These are phyloP conservation scores for Lentinula guzmanii DNA, from an alignment of 768 basidiomycete genomes.

Conservation along the genomic window DNA sequence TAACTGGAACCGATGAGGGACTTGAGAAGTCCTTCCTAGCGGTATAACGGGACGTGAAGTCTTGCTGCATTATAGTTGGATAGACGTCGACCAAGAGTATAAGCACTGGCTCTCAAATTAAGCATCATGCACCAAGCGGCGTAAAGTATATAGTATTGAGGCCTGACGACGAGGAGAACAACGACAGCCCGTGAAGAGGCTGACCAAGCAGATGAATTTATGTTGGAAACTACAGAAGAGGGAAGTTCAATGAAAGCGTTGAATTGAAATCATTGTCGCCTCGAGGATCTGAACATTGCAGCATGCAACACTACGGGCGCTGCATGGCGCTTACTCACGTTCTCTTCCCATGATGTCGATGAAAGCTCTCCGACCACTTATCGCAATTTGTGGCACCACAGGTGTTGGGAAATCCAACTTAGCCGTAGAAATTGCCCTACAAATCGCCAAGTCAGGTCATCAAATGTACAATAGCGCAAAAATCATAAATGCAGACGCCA, in stretches of 20 bases:
- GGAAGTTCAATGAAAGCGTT: background rate
- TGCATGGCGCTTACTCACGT: background rate
- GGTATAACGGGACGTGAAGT: background rate
- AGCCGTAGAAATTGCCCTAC: conserved; percentile 79
- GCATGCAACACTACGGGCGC: background rate
- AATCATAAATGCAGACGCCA: conserved; percentile 93
- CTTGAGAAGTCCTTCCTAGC: background rate
- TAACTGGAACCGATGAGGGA: background rate
- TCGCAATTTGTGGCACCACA: conserved; percentile 90
- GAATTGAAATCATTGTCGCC: background rate
- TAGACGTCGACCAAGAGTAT: background rate
- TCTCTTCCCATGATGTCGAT: background rate
- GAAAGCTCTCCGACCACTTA: conserved; percentile 55
- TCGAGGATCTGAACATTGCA: background rate
- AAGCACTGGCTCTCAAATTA: background rate
- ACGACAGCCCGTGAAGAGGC: background rate
- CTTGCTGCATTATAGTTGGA: background rate
- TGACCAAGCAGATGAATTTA: background rate
- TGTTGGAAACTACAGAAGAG: background rate
- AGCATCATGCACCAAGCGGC: background rate
- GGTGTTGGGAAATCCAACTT: conserved; percentile 95
- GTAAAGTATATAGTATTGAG: background rate
- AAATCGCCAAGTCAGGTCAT: conserved; percentile 30
- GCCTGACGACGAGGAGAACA: background rate
- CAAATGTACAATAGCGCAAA: conserved; percentile 55